Evolutionary conservation across 106 monocot species (phyloP).

Genomic region (Platanthera zijinensis): DNA sequence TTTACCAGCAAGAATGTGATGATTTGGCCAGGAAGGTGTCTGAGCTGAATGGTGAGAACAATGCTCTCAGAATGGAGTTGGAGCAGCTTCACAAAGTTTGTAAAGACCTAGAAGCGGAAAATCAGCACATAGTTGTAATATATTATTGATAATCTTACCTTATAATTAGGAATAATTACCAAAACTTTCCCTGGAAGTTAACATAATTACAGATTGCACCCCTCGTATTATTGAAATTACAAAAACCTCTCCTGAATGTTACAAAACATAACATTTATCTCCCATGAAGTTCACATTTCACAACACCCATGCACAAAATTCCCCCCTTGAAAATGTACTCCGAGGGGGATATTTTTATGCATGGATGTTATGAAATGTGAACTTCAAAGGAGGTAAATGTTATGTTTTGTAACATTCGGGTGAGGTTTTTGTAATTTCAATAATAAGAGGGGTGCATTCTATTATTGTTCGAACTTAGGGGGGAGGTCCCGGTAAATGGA

Average conservation of each 20-base stretch:
- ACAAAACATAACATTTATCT: not conserved
- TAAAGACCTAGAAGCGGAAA: slow-evolving; percentile 35
- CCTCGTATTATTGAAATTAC: no score
- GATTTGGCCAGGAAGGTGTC: slow-evolving; percentile 38
- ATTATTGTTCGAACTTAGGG: no score
- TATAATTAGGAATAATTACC: not conserved
- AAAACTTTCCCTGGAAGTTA: not conserved
- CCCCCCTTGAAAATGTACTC: no score
- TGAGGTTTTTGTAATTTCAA: not conserved
- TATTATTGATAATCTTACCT: not conserved
- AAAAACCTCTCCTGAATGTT: not conserved
- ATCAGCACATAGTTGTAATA: slow-evolving; percentile 27
- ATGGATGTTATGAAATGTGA: no score
- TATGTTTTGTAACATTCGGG: no score
- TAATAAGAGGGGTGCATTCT: no score
- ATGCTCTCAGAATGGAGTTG: slow-evolving; percentile 30
- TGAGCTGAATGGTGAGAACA: slow-evolving; percentile 40
- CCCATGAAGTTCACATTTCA: no score
- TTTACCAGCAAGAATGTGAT: slow-evolving; percentile 53
- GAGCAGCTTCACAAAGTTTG: slow-evolving; percentile 36
- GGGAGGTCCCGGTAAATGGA: not conserved
- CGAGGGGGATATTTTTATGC: no score
- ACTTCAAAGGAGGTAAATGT: no score
- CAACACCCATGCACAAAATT: no score
- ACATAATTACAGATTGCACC: no score